phyloP scores from a whole-genome alignment of 768 basidiomycete genomes.

The Russula vinacea region DNA sequence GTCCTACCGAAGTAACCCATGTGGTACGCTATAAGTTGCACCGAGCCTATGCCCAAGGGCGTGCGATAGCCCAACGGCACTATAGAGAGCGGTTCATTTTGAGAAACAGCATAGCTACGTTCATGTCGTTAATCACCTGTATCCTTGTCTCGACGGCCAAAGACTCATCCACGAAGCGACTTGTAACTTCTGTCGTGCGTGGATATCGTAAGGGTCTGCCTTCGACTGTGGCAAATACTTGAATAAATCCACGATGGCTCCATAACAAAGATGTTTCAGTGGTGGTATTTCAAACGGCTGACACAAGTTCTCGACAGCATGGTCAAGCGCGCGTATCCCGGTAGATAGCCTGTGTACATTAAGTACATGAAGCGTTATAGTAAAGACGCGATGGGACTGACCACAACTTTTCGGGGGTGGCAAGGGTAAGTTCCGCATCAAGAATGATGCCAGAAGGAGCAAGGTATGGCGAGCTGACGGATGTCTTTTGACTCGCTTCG shows the following conservation, averaged over 20 bases:
- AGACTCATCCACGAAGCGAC: conserved; percentile 78
- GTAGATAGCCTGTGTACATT: conserved; percentile 59
- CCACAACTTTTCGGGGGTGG: conserved; percentile 75
- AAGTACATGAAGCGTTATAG: conserved; percentile 11
- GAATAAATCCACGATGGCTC: conserved; percentile 69
- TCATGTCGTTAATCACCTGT: conserved; percentile 40
- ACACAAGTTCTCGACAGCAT: conserved; percentile 70
- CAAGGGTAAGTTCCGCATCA: conserved; percentile 69
- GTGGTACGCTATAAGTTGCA: conserved; percentile 69
- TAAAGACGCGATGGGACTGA: conserved; percentile 35
- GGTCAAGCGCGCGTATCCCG: conserved; percentile 77
- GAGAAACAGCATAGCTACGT: conserved; percentile 1
- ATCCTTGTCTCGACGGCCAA: conserved; percentile 61
- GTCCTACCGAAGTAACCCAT: conserved; percentile 75
- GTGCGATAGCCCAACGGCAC: conserved; percentile 66
- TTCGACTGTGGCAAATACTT: conserved; percentile 66
- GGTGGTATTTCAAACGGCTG: conserved; percentile 53
- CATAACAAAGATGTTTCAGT: conserved; percentile 59
- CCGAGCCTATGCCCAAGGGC: conserved; percentile 71
- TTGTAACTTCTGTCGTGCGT: conserved; percentile 62
- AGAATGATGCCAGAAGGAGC: conserved; percentile 72
- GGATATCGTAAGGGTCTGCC: conserved; percentile 52
- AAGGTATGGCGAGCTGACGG: conserved; percentile 52
- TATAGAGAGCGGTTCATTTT: conserved; percentile 32
- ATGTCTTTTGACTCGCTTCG: conserved; percentile 63